Base-by-base conservation (phyloP, 345 rosid species). In the Carallia brachiata region DNA sequence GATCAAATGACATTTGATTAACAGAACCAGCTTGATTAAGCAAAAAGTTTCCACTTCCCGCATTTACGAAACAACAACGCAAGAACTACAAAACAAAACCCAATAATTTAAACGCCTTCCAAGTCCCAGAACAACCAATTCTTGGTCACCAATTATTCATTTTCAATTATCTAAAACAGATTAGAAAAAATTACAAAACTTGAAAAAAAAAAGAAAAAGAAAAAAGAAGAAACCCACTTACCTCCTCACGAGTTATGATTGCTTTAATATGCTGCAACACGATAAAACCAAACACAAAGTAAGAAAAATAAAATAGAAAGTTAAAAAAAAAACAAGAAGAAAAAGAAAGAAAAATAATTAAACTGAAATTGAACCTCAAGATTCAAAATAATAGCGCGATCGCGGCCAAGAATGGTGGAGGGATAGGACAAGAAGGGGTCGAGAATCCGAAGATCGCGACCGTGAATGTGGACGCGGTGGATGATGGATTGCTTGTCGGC, bases 391-490 rank as follows among this genome's bases (percentile, higher is more conserved):
- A 95, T 89, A 77, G 99, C 99, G 37, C 88, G 66, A 72, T 95
- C 99, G 16, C 99, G 86, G 48, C 97, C 99, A 23, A 95, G 96
- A 75, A 95, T 92, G 61, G 99, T 83, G 27, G 99, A 92, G 58
- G 99, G 99, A 53, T 92, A 92, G 12, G 98, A 95, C 16, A 92
- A 75, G 73, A 90, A 81, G 1, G 99, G 99, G 74, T 95, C 99
- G 62, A 95, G 89, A 75, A 92, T 90, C 61, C 98, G 86, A 36
- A 95, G 96, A 78, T 95, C 99, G 36, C 98, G 99, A 3, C 98
- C 99, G 82, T 92, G 99, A 81, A 95, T 90, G 80, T 90, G 91
- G 52, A 86, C 97, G 56, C 92, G 92, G 79, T 90, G 92, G 98
- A 95, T 92, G 83, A 95, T 92, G 4, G 86, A 85, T 61, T 90